Evolutionary conservation across 2,329 filamentous ascomycete species (phyloP).

Genomic region (Cylindrodendrum hubeiense): DNA sequence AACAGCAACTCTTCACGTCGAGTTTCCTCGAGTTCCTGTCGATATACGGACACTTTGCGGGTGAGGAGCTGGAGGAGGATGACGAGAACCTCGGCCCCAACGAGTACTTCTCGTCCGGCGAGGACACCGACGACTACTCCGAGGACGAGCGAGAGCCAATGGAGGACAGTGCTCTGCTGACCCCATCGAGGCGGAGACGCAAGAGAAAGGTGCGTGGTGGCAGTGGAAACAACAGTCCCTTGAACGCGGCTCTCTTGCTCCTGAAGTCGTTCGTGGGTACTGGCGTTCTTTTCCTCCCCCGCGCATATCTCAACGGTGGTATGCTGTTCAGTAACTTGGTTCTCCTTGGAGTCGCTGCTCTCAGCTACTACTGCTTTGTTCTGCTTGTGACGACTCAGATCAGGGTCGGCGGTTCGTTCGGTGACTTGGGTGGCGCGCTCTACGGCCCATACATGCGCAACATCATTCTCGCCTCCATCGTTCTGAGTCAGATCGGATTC

Average conservation of each 20-base stretch:
- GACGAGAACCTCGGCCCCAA: slow-evolving; percentile 89
- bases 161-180: slow-evolving; percentile 87
- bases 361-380: slow-evolving; percentile 99
- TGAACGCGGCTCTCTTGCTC: slow-evolving; percentile 84
- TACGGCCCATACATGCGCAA: slow-evolving; percentile 92
- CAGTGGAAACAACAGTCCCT: slow-evolving; percentile 81
- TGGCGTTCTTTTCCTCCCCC: slow-evolving; percentile 91
- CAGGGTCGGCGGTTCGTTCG: slow-evolving; percentile 92
- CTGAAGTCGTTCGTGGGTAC: slow-evolving; percentile 99
- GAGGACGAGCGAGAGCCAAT: slow-evolving; percentile 83
- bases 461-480: slow-evolving; percentile 90
- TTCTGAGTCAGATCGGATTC: slow-evolving; percentile 95
- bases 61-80: slow-evolving; percentile 96
- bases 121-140: slow-evolving; percentile 73
- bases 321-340: slow-evolving; percentile 97
- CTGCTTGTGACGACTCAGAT: slow-evolving; percentile 89
- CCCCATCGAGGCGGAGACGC: slow-evolving; percentile 78
- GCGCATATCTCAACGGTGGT: slow-evolving; percentile 94
- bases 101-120: slow-evolving; percentile 90
- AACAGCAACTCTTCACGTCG: slow-evolving; percentile 78
- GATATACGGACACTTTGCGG: slow-evolving; percentile 96
- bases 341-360: slow-evolving; percentile 83
- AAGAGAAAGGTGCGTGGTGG: slow-evolving; percentile 81
- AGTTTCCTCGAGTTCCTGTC: slow-evolving; percentile 97
- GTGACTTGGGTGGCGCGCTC: slow-evolving; percentile 92